phyloP scores from a whole-genome alignment of 495 filamentous ascomycete species.

The Friedmanniomyces simplex region DNA sequence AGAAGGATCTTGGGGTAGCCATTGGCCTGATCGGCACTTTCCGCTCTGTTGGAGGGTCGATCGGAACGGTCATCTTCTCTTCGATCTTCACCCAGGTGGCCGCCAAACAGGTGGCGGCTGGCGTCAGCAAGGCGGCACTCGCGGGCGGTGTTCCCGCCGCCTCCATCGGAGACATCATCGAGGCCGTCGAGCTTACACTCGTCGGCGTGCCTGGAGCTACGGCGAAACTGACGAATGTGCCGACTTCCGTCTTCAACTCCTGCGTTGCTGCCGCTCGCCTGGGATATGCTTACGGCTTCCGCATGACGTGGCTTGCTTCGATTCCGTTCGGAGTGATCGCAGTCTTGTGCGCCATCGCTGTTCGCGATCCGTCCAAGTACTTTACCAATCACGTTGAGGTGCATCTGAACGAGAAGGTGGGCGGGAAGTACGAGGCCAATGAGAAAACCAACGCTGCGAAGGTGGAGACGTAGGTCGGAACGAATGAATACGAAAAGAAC shows the following conservation, averaged over 20 bases:
- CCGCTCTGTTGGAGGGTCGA: constrained; percentile 17
- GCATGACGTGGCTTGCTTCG: constrained; percentile 25
- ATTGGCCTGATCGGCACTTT: constrained; percentile 24
- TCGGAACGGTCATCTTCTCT: constrained; percentile 20
- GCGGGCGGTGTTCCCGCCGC: constrained; percentile 16
- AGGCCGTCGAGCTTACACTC: constrained; percentile 19
- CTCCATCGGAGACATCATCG: constrained; percentile 16
- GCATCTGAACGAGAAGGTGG: constrained; percentile 25
- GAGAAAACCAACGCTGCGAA: no score
- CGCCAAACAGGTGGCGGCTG: constrained; percentile 18
- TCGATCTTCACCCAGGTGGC: constrained; percentile 16
- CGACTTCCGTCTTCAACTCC: constrained; percentile 15
- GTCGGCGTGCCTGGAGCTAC: constrained; percentile 22
- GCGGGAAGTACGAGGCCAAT: constrained; percentile 11
- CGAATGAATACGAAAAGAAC: no score
- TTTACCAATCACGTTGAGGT: constrained; percentile 31
- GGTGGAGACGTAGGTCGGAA: no score
- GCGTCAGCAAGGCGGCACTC: constrained; percentile 19
- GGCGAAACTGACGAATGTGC: constrained; percentile 13
- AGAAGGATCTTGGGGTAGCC: constrained; percentile 21
- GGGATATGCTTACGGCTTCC: constrained; percentile 31
- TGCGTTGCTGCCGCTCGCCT: constrained; percentile 17
- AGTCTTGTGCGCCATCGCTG: constrained; percentile 21
- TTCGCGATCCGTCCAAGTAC: constrained; percentile 26
- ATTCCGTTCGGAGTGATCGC: constrained; percentile 32